Base-by-base conservation (phyloP, 139 green algal genomes). In the Chlamydomonas incerta region DNA sequence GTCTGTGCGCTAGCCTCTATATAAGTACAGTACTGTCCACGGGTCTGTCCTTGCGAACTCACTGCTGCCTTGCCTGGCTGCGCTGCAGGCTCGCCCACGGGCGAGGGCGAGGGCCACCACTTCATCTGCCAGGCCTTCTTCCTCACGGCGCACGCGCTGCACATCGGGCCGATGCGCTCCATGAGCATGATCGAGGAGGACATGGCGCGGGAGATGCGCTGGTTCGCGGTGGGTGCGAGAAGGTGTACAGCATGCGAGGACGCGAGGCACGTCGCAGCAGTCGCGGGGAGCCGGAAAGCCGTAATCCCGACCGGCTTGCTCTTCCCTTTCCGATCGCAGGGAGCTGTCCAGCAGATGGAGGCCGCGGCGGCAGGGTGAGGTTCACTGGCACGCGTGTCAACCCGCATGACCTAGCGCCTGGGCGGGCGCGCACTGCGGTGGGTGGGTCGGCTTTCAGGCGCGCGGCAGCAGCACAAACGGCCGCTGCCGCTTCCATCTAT, bases 91-190 rank as follows among this genome's bases (percentile, higher is more conserved):
- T 62, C 55, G 8, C 55, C 55, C 55, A 5, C 18, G 23, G 60
- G 24, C 60, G 60, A 66, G 60, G 50, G 21, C 69, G 41, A 80
- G 65, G 55, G 81, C 24, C 99, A 94, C 87, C 93, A 97, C 83
- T 99, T 99, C 92, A 98, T 99, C 80, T 99, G 96, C 86, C 95
- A 99, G 83, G 95, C 91, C 85, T 99, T 99, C 91, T 99, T 99
- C 92, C 89, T 99, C 14, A 76, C 62, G 1, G 72, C 90, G 13
- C 93, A 95, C 33, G 89, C 88, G 31, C 89, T 99, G 88, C 94
- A 98, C 86, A 87, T 99, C 58, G 97, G 97, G 29, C 77, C 63
- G 0, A 20, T 74, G 63, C 52, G 63, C 41, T 65, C n/a, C 62
- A 74, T 67, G 63, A 18, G 57, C 29, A 52, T 96, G 28, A 50